Percentiles rank a stretch among this genome's conserved stretches.
Evolutionary conservation across 1,139 yeast genomes (phyloP).

Genomic region (Arxiozyma heterogenica): DNA sequence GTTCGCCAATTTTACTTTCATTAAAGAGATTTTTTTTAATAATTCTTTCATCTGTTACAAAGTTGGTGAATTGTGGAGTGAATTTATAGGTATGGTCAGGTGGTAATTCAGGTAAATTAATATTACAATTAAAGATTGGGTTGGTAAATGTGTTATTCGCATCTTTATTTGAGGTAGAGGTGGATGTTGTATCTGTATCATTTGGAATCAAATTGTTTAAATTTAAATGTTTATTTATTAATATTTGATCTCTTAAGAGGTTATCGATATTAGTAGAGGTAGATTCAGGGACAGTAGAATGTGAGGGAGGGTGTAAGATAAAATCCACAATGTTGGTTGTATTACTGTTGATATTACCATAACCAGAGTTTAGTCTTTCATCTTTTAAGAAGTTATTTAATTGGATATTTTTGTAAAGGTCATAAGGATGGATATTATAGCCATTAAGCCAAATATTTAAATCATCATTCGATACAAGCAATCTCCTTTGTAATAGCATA

Average conservation of each 20-base stretch:
- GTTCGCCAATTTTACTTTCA: slow-evolving; percentile 74
- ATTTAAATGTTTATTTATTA: background rate
- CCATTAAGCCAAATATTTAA: slow-evolving; percentile 41
- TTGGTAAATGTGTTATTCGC: background rate
- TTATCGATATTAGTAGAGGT: background rate
- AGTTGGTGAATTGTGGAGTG: slow-evolving; percentile 57
- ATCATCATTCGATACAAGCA: slow-evolving; percentile 51
- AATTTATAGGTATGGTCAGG: slow-evolving; percentile 85
- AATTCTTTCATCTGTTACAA: slow-evolving; percentile 62
- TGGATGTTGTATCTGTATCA: background rate
- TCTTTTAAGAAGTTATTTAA: slow-evolving; percentile 1
- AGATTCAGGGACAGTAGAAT: background rate
- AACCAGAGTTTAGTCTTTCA: background rate
- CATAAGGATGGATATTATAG: slow-evolving; percentile 38
- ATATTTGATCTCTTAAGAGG: background rate
- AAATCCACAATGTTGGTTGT: background rate
- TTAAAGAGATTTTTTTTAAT: slow-evolving; percentile 63
- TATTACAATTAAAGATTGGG: slow-evolving; percentile 1
- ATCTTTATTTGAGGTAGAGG: background rate
- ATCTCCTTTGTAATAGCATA: slow-evolving; percentile 61
- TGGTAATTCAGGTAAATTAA: slow-evolving; percentile 64
- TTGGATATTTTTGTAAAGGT: slow-evolving; percentile 30
- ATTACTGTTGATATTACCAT: too few relatives aligned
- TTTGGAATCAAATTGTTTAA: background rate
- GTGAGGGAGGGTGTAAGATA: background rate